Percentiles rank a stretch among this genome's conserved stretches.
Evolutionary conservation across 2,329 filamentous ascomycete genomes (phyloP).

Genomic region (Dothidotthia symphoricarpi): DNA sequence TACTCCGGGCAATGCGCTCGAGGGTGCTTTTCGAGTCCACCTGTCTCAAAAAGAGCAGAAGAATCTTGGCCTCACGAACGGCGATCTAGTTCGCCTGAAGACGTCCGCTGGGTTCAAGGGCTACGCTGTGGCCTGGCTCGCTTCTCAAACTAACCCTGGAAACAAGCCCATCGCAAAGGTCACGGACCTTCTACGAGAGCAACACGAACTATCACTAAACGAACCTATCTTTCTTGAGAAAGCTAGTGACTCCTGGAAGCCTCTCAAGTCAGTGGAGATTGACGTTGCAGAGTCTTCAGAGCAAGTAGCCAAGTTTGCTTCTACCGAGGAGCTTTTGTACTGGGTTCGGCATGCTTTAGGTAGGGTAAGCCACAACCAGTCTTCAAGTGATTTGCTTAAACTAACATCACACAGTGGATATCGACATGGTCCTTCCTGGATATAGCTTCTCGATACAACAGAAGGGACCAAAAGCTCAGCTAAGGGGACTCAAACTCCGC

Average conservation of each 20-base stretch:
- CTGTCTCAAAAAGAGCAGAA: constrained; percentile 57
- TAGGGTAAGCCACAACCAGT: constrained; percentile 12
- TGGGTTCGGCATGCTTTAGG: constrained; percentile 35
- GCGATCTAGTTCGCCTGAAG: constrained; percentile 58
- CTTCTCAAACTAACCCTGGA: constrained; percentile 45
- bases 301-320: constrained; percentile 19
- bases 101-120: constrained; percentile 47
- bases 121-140: constrained; percentile 63
- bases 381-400: background rate
- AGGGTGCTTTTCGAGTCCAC: constrained; percentile 60
- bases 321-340: constrained; percentile 28
- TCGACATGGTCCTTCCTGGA: constrained; percentile 68
- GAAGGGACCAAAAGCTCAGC: constrained; percentile 50
- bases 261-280: constrained; percentile 32
- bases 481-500: constrained; percentile 50
- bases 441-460: constrained; percentile 64
- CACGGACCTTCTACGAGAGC: constrained; percentile 70
- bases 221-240: constrained; percentile 57
- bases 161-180: constrained; percentile 54
- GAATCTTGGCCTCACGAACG: constrained; percentile 55
- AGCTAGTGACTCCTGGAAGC: constrained; percentile 40
- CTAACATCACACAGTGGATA: constrained; percentile 49
- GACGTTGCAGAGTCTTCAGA: constrained; percentile 21
- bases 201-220: constrained; percentile 66
- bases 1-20: constrained; percentile 49